These are phyloP conservation scores for Rhododendron griersonianum DNA, from an alignment of 148 eudicot genomes.

Conservation along the genomic window DNA sequence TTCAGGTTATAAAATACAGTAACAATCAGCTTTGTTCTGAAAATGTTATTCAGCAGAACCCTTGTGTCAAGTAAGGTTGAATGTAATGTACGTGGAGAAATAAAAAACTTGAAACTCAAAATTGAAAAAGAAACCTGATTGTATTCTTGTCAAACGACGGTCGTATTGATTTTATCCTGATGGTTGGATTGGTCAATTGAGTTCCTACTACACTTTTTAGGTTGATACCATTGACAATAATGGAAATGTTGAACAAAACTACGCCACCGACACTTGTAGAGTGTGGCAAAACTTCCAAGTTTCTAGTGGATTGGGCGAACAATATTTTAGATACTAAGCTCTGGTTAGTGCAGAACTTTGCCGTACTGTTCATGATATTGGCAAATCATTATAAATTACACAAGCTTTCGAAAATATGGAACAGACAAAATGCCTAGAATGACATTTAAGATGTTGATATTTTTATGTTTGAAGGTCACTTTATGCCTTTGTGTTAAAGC, in stretches of 20 bases:
- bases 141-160: not conserved
- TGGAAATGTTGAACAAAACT: not conserved
- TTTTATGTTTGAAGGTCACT: not conserved
- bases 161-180: not conserved
- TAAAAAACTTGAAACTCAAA: not conserved
- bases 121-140: not conserved
- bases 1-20: not conserved
- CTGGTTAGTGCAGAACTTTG: not conserved
- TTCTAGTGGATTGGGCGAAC: not conserved
- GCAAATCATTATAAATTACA: not conserved
- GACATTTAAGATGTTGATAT: not conserved
- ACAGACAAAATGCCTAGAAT: not conserved
- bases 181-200: not conserved
- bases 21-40: not conserved
- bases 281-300: not conserved
- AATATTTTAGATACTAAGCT: not conserved
- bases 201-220: not conserved
- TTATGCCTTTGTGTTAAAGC: not conserved
- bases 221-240: too few species aligned
- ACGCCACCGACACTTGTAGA: not conserved
- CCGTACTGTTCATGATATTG: not conserved
- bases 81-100: too few species aligned
- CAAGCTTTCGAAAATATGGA: not conserved
- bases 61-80: not conserved
- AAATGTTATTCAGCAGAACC: not conserved